Evolutionary conservation across 306 rosid genomes (phyloP).

Genomic region (Lotus japonicus): DNA sequence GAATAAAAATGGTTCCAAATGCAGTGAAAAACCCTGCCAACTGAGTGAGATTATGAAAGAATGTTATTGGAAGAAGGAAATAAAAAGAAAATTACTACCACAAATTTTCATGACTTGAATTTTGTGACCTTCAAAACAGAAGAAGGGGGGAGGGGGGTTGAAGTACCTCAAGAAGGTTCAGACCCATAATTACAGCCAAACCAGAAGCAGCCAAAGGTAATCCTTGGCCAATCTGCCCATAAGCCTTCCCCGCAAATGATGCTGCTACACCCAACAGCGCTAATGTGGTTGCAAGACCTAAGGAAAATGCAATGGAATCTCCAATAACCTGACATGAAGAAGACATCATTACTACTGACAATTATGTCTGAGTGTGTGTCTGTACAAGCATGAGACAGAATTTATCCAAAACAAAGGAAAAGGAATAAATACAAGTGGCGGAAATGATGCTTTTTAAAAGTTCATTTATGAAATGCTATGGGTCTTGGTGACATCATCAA

Average conservation of each 20-base stretch:
- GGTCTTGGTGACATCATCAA: not conserved
- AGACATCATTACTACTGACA: not conserved
- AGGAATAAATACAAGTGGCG: not conserved
- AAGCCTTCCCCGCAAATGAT: conserved; percentile 95
- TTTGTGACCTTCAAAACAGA: no score
- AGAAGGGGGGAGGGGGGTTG: not conserved
- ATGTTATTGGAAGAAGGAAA: not conserved
- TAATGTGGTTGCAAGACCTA: conserved; percentile 93
- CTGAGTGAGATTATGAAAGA: not conserved
- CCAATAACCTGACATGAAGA: conserved; percentile 62
- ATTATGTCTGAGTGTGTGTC: not conserved
- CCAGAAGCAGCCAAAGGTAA: conserved; percentile 93
- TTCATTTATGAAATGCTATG: not conserved
- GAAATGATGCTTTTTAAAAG: not conserved
- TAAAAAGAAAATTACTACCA: not conserved
- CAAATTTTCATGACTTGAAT: no score
- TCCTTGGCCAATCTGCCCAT: conserved; percentile 96
- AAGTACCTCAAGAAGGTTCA: conserved; percentile 84
- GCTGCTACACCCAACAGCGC: conserved; percentile 83
- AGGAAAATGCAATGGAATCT: conserved; percentile 81
- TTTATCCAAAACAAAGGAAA: conserved; percentile 4
- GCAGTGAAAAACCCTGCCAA: not conserved
- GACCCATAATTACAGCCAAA: conserved; percentile 87
- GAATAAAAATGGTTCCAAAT: not conserved
- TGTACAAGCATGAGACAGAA: not conserved